Evolutionary conservation across 1,284 basidiomycete genomes (phyloP).

Genomic region (Mycosarcoma maydis): DNA sequence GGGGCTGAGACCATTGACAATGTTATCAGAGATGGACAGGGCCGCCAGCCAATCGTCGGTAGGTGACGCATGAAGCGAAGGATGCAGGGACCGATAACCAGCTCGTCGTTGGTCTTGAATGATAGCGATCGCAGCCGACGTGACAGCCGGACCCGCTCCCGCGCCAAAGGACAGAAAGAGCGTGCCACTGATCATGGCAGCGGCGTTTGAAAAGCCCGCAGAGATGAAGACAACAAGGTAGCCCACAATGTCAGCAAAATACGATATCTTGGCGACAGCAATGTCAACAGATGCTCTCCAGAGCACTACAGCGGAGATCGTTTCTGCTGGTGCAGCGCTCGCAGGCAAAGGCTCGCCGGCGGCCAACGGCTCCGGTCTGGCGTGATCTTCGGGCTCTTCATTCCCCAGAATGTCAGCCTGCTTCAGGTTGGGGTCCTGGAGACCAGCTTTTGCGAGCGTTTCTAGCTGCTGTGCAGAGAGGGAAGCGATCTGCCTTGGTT

Average conservation of each 20-base stretch:
- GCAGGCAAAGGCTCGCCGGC: background rate
- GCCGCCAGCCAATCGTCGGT: conserved; percentile 45
- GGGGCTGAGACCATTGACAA: conserved; percentile 40
- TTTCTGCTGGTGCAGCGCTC: background rate
- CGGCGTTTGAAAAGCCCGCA: conserved; percentile 32
- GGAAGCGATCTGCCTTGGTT: conserved; percentile 17
- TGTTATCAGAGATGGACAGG: conserved; percentile 35
- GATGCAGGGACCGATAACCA: conserved; percentile 25
- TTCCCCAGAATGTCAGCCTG: background rate
- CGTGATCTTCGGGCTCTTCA: conserved; percentile 7
- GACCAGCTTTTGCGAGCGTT: conserved; percentile 26
- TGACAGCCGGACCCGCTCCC: conserved; percentile 34
- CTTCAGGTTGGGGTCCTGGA: conserved; percentile 32
- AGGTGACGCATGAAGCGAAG: conserved; percentile 25
- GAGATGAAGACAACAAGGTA: conserved; percentile 40
- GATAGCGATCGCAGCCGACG: conserved; percentile 43
- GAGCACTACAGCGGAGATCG: conserved; percentile 25
- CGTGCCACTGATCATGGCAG: conserved; percentile 34
- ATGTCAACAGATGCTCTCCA: conserved; percentile 35
- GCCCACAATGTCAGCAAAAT: conserved; percentile 37
- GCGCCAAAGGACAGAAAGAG: conserved; percentile 40
- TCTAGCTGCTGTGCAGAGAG: conserved; percentile 28
- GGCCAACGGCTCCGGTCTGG: background rate
- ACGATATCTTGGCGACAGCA: conserved; percentile 32
- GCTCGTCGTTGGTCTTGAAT: conserved; percentile 33